phyloP scores from a whole-genome alignment of 2,329 filamentous ascomycete species.

The Trichoderma guizhouense region DNA sequence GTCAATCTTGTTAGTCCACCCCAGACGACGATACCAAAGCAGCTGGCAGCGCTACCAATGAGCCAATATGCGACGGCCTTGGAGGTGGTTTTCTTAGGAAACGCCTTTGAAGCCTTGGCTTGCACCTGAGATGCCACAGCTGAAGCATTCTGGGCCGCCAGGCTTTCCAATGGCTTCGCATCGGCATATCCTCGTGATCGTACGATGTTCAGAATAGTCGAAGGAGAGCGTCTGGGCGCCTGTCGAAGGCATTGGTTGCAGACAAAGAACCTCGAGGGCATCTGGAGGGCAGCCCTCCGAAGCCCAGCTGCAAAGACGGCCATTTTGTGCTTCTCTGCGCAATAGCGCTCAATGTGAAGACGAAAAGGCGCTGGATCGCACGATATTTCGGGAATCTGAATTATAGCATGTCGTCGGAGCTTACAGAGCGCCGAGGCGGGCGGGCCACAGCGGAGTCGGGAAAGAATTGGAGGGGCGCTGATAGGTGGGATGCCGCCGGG shows the following conservation, averaged over 20 bases:
- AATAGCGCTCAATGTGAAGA: slow-evolving; percentile 17
- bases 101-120: slow-evolving; percentile 37
- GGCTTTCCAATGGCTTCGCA: slow-evolving; percentile 29
- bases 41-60: slow-evolving; percentile 82
- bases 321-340: slow-evolving; percentile 32
- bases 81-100: slow-evolving; percentile 63
- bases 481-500: slow-evolving; percentile 29
- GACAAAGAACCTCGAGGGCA: slow-evolving; percentile 40
- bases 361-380: not conserved
- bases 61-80: slow-evolving; percentile 89
- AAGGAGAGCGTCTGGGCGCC: slow-evolving; percentile 32
- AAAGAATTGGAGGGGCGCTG: slow-evolving; percentile 25
- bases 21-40: slow-evolving; percentile 96
- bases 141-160: slow-evolving; percentile 28
- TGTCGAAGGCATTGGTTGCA: slow-evolving; percentile 50
- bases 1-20: slow-evolving; percentile 91
- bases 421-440: slow-evolving; percentile 8
- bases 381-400: not conserved
- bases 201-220: slow-evolving; percentile 39
- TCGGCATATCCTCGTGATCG: slow-evolving; percentile 40
- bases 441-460: not conserved
- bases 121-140: slow-evolving; percentile 19
- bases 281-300: slow-evolving; percentile 39
- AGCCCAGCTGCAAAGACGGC: slow-evolving; percentile 42
- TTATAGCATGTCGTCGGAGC: slow-evolving; percentile 3